phyloP scores from a whole-genome alignment of 31 red algal genomes.

The Pterothamnion heteromorphum region DNA sequence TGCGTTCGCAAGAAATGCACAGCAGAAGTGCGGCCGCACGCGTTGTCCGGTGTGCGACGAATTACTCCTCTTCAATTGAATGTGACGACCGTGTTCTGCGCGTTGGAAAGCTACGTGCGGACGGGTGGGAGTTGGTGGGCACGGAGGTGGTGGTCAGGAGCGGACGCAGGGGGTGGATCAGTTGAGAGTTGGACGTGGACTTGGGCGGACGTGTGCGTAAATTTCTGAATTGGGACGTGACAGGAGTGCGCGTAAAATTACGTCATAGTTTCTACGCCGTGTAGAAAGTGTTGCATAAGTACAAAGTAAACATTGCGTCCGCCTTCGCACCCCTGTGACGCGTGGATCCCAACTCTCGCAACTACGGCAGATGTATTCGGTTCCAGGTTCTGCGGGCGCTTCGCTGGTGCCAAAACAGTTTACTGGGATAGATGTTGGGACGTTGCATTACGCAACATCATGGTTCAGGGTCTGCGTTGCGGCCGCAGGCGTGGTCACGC shows the following conservation, averaged over 20 bases:
- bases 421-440: no score
- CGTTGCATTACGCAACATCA: no score
- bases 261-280: background rate
- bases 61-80: background rate
- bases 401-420: no score
- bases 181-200: background rate
- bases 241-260: constrained; percentile 1
- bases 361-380: no score
- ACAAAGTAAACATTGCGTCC: no score
- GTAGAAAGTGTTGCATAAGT: background rate
- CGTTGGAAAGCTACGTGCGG: background rate
- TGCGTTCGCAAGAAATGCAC: background rate
- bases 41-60: background rate
- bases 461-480: no score
- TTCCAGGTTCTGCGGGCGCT: no score
- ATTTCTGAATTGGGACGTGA: background rate
- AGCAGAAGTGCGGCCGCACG: background rate
- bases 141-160: background rate
- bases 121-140: background rate
- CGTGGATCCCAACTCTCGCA: no score
- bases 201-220: background rate
- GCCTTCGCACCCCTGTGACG: no score
- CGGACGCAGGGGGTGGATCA: background rate
- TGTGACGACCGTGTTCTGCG: background rate
- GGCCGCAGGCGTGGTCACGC: no score